Percentiles rank a stretch among this genome's conserved stretches.
phyloP scores from a whole-genome alignment of 2,329 filamentous ascomycete species.

The Hypoxylon sp. region DNA sequence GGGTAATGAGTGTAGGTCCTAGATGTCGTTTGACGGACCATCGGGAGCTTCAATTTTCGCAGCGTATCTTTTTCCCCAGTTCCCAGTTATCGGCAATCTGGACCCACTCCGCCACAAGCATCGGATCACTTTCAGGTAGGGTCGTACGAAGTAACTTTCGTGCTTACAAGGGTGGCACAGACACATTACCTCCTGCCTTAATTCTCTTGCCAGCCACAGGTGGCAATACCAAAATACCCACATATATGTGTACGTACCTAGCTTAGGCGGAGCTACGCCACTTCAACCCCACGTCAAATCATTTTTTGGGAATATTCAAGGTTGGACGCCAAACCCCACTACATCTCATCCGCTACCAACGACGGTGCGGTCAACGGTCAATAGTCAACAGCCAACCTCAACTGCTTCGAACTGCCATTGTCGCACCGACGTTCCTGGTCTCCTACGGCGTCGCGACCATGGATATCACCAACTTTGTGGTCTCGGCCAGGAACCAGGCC shows the following conservation, averaged over 20 bases:
- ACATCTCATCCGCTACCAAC: slow-evolving; percentile 5
- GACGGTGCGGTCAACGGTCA: background rate
- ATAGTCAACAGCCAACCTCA: background rate
- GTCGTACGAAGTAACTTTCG: slow-evolving; percentile 2
- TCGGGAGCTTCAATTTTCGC: slow-evolving; percentile 16
- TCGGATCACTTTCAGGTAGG: slow-evolving; percentile 18
- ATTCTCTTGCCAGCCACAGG: slow-evolving; percentile 12
- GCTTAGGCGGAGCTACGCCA: background rate
- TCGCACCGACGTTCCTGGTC: background rate
- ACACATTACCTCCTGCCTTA: too few relatives aligned
- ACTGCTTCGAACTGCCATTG: background rate
- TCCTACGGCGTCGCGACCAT: slow-evolving; percentile 65
- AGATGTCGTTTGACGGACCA: too few relatives aligned
- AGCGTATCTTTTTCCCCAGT: slow-evolving; percentile 7
- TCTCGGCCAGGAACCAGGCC: slow-evolving; percentile 84
- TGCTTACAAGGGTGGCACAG: too few relatives aligned
- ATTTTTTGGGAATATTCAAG: slow-evolving; percentile 8
- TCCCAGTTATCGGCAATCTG: slow-evolving; percentile 29
- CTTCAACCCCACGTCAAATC: slow-evolving; percentile 24
- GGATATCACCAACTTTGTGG: slow-evolving; percentile 91
- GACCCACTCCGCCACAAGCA: slow-evolving; percentile 31
- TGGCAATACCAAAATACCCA: slow-evolving; percentile 24
- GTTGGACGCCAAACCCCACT: slow-evolving; percentile 19
- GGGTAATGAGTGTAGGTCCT: background rate
- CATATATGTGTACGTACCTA: too few relatives aligned